Evolutionary conservation across 164 flowering plant species (phyloP).

Genomic region (Hamamelis virginiana): DNA sequence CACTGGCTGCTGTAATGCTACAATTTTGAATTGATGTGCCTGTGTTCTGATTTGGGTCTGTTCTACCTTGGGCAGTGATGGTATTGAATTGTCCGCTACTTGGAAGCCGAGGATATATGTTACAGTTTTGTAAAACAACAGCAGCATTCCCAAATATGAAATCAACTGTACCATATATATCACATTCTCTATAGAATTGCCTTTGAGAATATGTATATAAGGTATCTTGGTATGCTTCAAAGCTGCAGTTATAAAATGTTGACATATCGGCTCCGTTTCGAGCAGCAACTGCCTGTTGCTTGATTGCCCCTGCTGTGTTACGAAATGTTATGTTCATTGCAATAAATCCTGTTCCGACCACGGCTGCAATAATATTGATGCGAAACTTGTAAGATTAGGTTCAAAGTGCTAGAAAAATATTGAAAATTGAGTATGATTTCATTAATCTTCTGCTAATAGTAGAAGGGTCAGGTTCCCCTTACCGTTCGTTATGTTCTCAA

Average conservation of each 20-base stretch:
- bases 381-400: neutral
- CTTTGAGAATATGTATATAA: constrained; percentile 39
- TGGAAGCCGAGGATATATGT: constrained; percentile 36
- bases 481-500: no score
- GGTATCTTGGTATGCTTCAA: constrained; percentile 54
- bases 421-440: neutral
- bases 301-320: constrained; percentile 68
- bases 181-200: constrained; percentile 54
- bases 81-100: constrained; percentile 34
- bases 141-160: constrained; percentile 55
- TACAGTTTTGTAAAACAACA: constrained; percentile 40
- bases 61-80: constrained; percentile 40
- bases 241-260: constrained; percentile 45
- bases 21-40: constrained; percentile 35
- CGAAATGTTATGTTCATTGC: constrained; percentile 49
- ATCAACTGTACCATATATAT: constrained; percentile 51
- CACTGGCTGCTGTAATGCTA: constrained; percentile 22
- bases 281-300: constrained; percentile 68
- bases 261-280: constrained; percentile 64
- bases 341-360: constrained; percentile 41
- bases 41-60: constrained; percentile 32
- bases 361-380: constrained; percentile 28
- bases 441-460: no score
- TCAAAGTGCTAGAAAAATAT: neutral
- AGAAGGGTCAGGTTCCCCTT: no score